Evolutionary conservation across 1,139 yeast species (phyloP).

Genomic region (Hansenula lynferdii): DNA sequence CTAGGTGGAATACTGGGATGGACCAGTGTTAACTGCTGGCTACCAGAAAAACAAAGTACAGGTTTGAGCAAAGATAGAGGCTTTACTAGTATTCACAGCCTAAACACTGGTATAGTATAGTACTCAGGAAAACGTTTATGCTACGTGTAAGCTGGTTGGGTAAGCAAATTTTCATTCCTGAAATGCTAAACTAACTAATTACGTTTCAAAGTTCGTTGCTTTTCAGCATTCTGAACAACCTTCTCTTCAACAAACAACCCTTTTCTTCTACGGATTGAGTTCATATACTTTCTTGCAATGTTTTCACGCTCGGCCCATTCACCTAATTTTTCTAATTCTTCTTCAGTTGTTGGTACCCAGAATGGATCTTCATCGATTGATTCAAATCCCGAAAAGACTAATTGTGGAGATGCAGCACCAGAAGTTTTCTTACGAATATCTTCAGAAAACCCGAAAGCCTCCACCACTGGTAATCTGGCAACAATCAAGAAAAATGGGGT

Average conservation of each 20-base stretch:
- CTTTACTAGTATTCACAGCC: no score
- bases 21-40: background rate
- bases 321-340: conserved; percentile 90
- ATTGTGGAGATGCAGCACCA: conserved; percentile 96
- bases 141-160: no score
- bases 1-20: background rate
- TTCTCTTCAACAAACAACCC: conserved; percentile 90
- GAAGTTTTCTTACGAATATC: conserved; percentile 91
- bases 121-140: no score
- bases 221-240: conserved; percentile 86
- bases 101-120: no score
- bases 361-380: conserved; percentile 88
- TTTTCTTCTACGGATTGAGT: conserved; percentile 74
- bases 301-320: conserved; percentile 92
- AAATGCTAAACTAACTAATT: conserved; percentile 18
- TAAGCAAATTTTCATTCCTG: background rate
- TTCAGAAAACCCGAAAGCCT: conserved; percentile 95
- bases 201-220: conserved; percentile 79
- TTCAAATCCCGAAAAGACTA: conserved; percentile 87
- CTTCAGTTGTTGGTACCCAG: conserved; percentile 99
- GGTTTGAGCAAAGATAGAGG: no score
- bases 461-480: conserved; percentile 88
- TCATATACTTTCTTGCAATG: conserved; percentile 83
- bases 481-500: conserved; percentile 90
- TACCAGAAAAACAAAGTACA: background rate